Conservation (phyloP, 495 filamentous ascomycete species). For the Lepidopterella palustris region DNA sequence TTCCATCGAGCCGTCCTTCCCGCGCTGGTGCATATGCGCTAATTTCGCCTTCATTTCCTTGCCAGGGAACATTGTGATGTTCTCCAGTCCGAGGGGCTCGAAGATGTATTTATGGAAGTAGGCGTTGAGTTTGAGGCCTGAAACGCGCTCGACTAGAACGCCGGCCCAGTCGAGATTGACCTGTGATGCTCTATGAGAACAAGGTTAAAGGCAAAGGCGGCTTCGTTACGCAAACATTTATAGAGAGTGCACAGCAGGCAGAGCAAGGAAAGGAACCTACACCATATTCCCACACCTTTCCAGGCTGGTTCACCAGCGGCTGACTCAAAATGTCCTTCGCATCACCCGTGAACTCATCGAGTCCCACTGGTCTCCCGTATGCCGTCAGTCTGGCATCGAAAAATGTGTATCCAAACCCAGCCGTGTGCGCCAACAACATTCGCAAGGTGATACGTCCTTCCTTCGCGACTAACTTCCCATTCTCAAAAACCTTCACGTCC, state of each 20-base stretch:
- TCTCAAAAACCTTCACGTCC: conserved; percentile 20
- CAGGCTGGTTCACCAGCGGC: conserved; percentile 54
- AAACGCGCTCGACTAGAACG: conserved; percentile 47
- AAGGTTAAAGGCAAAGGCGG: not conserved
- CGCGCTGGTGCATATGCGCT: conserved; percentile 46
- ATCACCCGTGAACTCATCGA: conserved; percentile 49
- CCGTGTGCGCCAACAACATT: conserved; percentile 57
- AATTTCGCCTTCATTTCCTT: conserved; percentile 45
- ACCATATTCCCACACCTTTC: conserved; percentile 52
- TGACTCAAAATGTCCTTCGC: conserved; percentile 36
- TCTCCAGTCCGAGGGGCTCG: conserved; percentile 46
- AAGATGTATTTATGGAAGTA: conserved; percentile 54
- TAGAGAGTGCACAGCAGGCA: not conserved
- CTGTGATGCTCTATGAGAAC: conserved; percentile 24
- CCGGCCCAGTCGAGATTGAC: conserved; percentile 58
- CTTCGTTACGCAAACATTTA: not conserved
- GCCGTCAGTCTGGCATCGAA: conserved; percentile 47
- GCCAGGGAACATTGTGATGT: conserved; percentile 51
- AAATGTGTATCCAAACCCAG: conserved; percentile 42
- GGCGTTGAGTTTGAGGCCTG: conserved; percentile 45
- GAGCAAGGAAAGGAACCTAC: conserved; percentile 33
- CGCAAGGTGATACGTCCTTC: conserved; percentile 51
- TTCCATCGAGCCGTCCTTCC: conserved; percentile 37
- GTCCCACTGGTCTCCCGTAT: conserved; percentile 42
- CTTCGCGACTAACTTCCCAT: conserved; percentile 39